Conservation (phyloP, 2,329 filamentous ascomycete species). For the Pseudogymnoascus sp. region DNA sequence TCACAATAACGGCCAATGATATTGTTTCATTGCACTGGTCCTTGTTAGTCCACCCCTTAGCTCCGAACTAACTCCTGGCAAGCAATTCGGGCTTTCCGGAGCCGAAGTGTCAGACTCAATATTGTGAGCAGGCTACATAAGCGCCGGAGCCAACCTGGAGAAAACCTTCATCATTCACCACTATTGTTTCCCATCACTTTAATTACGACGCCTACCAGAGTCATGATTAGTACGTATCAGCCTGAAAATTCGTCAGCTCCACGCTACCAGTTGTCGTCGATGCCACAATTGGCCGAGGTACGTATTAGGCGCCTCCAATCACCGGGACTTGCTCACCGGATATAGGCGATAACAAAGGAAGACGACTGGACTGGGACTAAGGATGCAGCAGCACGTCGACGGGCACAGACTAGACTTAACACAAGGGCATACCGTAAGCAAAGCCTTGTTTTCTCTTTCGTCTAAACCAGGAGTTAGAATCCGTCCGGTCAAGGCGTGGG, state of each 20-base stretch:
- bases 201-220: constrained; percentile 1
- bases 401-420: constrained; percentile 38
- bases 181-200: neutral
- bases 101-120: neutral
- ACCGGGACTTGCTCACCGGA: constrained; percentile 23
- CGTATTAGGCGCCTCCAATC: constrained; percentile 15
- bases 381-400: constrained; percentile 34
- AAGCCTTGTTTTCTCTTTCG: constrained; percentile 14
- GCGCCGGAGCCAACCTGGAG: neutral
- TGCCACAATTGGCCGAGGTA: constrained; percentile 34
- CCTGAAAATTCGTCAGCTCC: constrained; percentile 15
- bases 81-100: neutral
- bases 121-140: constrained; percentile 7
- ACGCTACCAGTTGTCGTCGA: constrained; percentile 26
- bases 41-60: neutral
- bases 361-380: constrained; percentile 40
- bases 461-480: constrained; percentile 3
- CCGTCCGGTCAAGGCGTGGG: constrained; percentile 9
- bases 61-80: neutral
- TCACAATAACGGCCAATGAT: neutral
- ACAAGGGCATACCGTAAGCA: constrained; percentile 37
- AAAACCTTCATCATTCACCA: neutral
- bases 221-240: constrained; percentile 21
- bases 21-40: neutral
- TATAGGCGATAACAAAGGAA: constrained; percentile 30